Base-by-base conservation (phyloP, 176 grass and related monocot genomes). In the Oryza australiensis region DNA sequence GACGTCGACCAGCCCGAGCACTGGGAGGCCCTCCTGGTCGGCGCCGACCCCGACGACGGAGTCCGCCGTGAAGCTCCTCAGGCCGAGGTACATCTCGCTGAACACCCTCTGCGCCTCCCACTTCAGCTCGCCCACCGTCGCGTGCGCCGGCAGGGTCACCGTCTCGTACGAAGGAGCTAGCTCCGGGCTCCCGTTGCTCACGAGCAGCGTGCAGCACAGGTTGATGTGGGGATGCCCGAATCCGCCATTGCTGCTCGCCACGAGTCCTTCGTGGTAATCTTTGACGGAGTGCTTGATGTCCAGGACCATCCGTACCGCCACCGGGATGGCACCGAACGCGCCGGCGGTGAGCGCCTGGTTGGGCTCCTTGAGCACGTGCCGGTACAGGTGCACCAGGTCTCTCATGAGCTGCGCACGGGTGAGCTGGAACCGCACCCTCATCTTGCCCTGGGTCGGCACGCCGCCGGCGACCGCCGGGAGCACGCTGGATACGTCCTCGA, bases 231-330 rank as follows among this genome's bases (percentile, higher is more conserved):
- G 86, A 55, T 90, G 72, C 9, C 92, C 66, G 3, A 59, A 18
- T 34, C 63, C 66, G 46, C 72, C 46, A 2, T 76, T 66, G 78
- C 70, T 82, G 66, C 60, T 48, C 14, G 75, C 60, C 22, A 22
- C 32, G 34, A 80, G 26, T 13, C 45, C 80, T 75, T 92, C 75
- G 71, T 89, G 83, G 76, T 86, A 90, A 33, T 93, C 92, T 53
- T 93, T 98, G 38, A 95, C 88, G 77, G 91, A 93, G 84, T 89
- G 84, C 27, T 94, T 98, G 60, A 82, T 93, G 76, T 98, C 95
- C 46, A 93, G 9, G 72, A 94, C 71, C 84, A 91, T 89, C 43
- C 88, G 82, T 10, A 80, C 90, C 0, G 84, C 92, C 78, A 89
- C 66, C 11, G 83, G 88, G 80, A 94, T 91, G 2, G 86, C 88